Conservation (phyloP, 208 protist species). For the Strigomonas culicis region DNA sequence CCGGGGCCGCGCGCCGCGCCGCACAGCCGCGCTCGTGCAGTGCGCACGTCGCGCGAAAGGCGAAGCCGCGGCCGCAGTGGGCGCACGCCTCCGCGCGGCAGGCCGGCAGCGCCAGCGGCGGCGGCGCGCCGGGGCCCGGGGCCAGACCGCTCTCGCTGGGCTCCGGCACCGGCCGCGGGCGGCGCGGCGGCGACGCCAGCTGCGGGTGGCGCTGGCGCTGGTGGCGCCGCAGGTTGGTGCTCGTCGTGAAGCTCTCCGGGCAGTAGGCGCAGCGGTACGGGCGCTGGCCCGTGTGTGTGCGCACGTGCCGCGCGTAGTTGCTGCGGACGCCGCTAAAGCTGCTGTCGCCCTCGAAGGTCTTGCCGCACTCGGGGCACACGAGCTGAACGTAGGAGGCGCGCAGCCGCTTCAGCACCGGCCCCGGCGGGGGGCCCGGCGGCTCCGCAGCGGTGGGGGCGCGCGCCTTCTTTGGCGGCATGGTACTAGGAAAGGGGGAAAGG, state of each 20-base stretch:
- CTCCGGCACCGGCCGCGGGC: background rate
- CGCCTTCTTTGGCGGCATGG: background rate
- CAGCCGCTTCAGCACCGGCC: background rate
- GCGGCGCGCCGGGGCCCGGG: background rate
- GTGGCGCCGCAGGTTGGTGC: conserved; percentile 51
- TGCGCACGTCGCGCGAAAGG: conserved; percentile 28
- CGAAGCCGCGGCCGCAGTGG: conserved; percentile 29
- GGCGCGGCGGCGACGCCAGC: conserved; percentile 16
- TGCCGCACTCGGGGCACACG: conserved; percentile 55
- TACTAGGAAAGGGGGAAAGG: background rate
- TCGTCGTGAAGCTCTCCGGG: conserved; percentile 55
- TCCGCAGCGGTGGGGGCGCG: too few species aligned
- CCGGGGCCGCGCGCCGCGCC: background rate
- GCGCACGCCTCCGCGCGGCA: conserved; percentile 17
- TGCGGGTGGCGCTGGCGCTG: conserved; percentile 29
- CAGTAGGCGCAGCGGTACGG: conserved; percentile 68
- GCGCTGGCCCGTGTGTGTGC: conserved; percentile 59
- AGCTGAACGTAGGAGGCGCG: conserved; percentile 14
- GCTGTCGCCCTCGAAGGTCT: conserved; percentile 43
- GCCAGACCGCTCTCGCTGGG: background rate
- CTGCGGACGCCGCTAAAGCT: conserved; percentile 60
- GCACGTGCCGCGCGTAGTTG: conserved; percentile 75
- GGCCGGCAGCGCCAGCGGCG: conserved; percentile 26
- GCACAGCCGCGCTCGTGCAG: conserved; percentile 32
- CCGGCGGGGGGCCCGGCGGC: background rate